Evolutionary conservation across 345 rosid genomes (phyloP), one percentile per base, ranked within the genome.

Genomic region (Rhodamnia rubescens): DNA sequence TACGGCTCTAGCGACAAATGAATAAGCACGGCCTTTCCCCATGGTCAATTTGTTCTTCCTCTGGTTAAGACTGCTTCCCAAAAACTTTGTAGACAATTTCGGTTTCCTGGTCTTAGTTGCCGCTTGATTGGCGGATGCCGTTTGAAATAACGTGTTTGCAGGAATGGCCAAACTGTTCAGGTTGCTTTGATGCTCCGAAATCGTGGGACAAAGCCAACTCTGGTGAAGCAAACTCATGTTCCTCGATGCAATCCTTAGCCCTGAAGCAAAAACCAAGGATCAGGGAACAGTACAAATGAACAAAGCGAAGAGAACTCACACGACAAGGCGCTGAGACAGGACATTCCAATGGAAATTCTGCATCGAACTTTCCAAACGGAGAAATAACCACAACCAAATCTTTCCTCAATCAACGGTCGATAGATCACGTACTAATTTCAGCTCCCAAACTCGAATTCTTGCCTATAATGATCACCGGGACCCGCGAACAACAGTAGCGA

Each of bases 131-230:
- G 89, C 81, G 2, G 92, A 85, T 6, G 93, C 87, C 64, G 93
- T 56, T 88, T 89, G 93, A 74, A 90, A 87, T 32, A 91, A 87
- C 81, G 93, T 89, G 86, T 86, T 89, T 13, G 91, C 86, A 32
- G 93, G 91, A 86, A 91, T 81, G 89, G 89, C 90, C 55, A 92
- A 92, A 8, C 93, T 90, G 88, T 84, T 88, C 69, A 90, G 89
- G 84, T 94, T 94, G 91, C 89, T 89, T 87, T 85, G 96, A 93
- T 86, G 92, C 85, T 95, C 95, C 6, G 92, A 89, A 87, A 56
- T 90, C 59, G 86, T 27, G 55, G 96, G 95, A 87, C 90, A 92
- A 89, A 92, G 89, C 89, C 94, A 93, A 87, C 92, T 90, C 88
- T 89, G 94, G 83, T 86, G 92, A 18, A 95, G 89, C 86, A 94